A percentile compares a stretch with the other conserved stretches of the same genome.
Evolutionary conservation across 768 basidiomycete genomes (phyloP).

Genomic region (Collybiopsis confluens): DNA sequence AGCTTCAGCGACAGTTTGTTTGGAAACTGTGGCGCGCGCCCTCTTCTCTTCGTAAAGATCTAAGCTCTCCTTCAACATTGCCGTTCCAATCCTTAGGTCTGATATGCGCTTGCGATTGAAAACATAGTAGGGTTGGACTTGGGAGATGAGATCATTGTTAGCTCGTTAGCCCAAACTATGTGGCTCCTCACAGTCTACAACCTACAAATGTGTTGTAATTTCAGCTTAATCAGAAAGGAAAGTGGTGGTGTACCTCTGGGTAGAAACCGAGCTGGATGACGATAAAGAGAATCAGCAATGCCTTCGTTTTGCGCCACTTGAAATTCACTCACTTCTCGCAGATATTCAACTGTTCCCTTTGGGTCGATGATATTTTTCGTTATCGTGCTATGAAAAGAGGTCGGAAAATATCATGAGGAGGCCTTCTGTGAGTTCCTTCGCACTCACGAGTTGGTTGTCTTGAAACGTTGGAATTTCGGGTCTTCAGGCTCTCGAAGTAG

Average conservation of each 20-base stretch:
- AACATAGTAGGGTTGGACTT: slow-evolving; percentile 64
- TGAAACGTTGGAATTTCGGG: slow-evolving; percentile 69
- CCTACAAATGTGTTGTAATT: slow-evolving; percentile 31
- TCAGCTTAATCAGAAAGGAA: background rate
- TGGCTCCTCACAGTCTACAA: slow-evolving; percentile 37
- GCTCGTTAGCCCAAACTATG: background rate
- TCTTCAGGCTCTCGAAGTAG: slow-evolving; percentile 70
- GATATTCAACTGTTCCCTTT: slow-evolving; percentile 77
- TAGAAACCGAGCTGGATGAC: slow-evolving; percentile 63
- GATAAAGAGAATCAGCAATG: slow-evolving; percentile 12
- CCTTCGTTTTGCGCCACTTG: slow-evolving; percentile 3
- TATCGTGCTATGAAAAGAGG: background rate
- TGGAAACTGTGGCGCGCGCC: slow-evolving; percentile 42
- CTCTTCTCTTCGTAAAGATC: slow-evolving; percentile 47
- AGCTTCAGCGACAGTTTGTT: slow-evolving; percentile 56
- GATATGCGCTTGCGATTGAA: slow-evolving; percentile 50
- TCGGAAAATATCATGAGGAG: no score
- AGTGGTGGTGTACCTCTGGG: slow-evolving; percentile 46
- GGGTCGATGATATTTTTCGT: slow-evolving; percentile 59
- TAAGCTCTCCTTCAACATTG: slow-evolving; percentile 61
- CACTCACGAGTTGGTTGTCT: slow-evolving; percentile 65
- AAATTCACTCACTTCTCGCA: slow-evolving; percentile 55
- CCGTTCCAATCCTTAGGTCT: slow-evolving; percentile 59
- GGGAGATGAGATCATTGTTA: background rate
- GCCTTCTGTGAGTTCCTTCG: no score